Base-by-base conservation (phyloP, 345 rosid genomes). In the Trapa bicornis region DNA sequence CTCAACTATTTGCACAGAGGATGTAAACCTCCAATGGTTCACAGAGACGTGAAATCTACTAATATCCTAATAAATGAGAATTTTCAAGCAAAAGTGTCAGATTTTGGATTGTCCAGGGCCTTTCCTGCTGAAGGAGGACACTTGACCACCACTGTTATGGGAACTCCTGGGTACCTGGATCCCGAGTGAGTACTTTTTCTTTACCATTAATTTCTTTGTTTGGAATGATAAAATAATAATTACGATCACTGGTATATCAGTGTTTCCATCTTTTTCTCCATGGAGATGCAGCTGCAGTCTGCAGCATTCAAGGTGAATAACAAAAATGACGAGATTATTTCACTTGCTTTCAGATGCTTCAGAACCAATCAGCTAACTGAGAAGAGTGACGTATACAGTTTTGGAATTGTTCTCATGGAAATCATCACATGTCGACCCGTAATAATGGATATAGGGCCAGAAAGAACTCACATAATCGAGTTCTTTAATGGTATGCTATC, bases 131-230 rank as follows among this genome's bases (percentile, higher is more conserved):
- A 80, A 29, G 80, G 75, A 0, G 76, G 71, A 2, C 60, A 39
- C 4, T 76, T 39, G 65, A 75, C 77, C 50, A n/a, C 76, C 0
- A 76, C 87, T 35, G 53, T 50, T 0, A 72, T 74, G 0, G 89
- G 92, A 36, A 85, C 92, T 4, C 72, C 77, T 38, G 89, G 87
- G n/a, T 81, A 87, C 65, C 67, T 83, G 13, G 87, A 83, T 73
- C 89, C 89, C 0, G 86, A 84, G 92, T 87, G 73, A 81, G 78
- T 39, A 3, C 14, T 64, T 43, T 64, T 43, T 41, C 43, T 41
- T 41, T 41, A 41, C 7, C 7, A 41, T 41, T 8, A 56, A 17
- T 41, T 41, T 41, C 43, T 1, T 41, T 1, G 4, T 9, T 41
- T 4, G 11, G 53, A 7, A 5, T 17, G 2, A 4, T 47, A n/a